These are phyloP conservation scores for Tricholomella constricta DNA, from an alignment of 768 basidiomycete species.

Conservation along the genomic window DNA sequence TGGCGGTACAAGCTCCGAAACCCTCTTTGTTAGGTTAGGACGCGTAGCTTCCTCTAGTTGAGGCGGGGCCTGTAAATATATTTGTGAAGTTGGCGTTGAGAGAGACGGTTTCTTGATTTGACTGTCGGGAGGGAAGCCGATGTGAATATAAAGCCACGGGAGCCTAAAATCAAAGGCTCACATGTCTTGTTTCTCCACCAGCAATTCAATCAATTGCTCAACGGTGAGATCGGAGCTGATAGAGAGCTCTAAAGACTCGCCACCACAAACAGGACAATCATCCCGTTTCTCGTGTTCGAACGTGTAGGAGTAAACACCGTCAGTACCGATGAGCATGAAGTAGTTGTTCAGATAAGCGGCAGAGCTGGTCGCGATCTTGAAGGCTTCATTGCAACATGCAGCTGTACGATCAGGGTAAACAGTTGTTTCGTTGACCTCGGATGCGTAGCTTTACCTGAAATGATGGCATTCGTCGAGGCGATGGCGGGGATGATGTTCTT, in stretches of 20 bases:
- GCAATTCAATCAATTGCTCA: slow-evolving; percentile 84
- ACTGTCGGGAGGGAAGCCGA: slow-evolving; percentile 41
- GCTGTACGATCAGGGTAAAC: slow-evolving; percentile 46
- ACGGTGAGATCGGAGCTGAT: slow-evolving; percentile 77
- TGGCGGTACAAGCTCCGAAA: slow-evolving; percentile 75
- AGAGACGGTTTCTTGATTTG: slow-evolving; percentile 98
- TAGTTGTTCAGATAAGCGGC: slow-evolving; percentile 97
- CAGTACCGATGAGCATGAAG: slow-evolving; percentile 97
- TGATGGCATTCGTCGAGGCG: slow-evolving; percentile 97
- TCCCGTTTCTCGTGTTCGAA: slow-evolving; percentile 92
- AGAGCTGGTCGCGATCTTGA: slow-evolving; percentile 96
- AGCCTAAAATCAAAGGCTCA: slow-evolving; percentile 39
- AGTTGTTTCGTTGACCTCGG: background rate
- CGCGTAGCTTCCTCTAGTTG: slow-evolving; percentile 87
- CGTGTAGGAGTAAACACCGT: slow-evolving; percentile 95
- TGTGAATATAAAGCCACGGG: slow-evolving; percentile 4
- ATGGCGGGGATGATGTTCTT: slow-evolving; percentile 99
- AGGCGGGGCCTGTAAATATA: slow-evolving; percentile 94
- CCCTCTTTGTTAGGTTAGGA: slow-evolving; percentile 86
- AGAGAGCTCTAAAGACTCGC: slow-evolving; percentile 75
- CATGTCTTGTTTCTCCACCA: slow-evolving; percentile 90
- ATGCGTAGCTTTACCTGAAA: slow-evolving; percentile 67
- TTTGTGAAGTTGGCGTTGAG: slow-evolving; percentile 69
- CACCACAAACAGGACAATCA: slow-evolving; percentile 98
- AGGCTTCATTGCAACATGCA: slow-evolving; percentile 98